Base-by-base conservation (phyloP, 2,329 filamentous ascomycete species). In the Scytalidium sp. region DNA sequence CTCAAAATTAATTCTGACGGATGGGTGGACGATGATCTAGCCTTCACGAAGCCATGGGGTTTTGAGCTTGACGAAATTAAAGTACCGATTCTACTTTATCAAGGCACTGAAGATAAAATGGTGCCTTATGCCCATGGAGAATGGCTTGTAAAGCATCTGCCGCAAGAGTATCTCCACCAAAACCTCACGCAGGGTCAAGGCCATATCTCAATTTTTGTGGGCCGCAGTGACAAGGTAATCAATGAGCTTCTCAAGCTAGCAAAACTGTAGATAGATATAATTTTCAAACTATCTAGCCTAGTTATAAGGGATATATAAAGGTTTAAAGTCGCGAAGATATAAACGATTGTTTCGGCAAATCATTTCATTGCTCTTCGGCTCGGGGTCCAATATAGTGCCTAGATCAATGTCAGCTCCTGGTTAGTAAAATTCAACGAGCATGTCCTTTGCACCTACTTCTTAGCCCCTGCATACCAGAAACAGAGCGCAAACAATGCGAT, bases 401-500 rank as follows among this genome's bases (percentile, higher is more conserved):
- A n/a, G n/a, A n/a, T n/a, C n/a, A n/a, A n/a, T n/a, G n/a, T n/a
- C n/a, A n/a, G n/a, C n/a, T n/a, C n/a, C n/a, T n/a, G n/a, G n/a
- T n/a, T n/a, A n/a, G n/a, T n/a, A n/a, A n/a, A n/a, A n/a, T n/a
- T n/a, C n/a, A n/a, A n/a, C n/a, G n/a, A n/a, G n/a, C n/a, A n/a
- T n/a, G n/a, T n/a, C n/a, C n/a, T n/a, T n/a, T n/a, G n/a, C n/a
- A n/a, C n/a, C n/a, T n/a, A n/a, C 54, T 56, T 58, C 47, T 60
- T 55, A 2, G 61, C 62, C 22, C 60, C 58, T 3, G 55, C 54
- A 56, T 56, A 73, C 74, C 75, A 77, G 74, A 73, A 77, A 3
- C 67, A 62, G 41, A 75, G 56, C 1, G 75, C 75, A 57, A 83
- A 83, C 1, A 66, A 46, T 0, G 67, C 73, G 56, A 76, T 76